Conservation (phyloP, 441 rosid genomes). For the Iberis amara region DNA sequence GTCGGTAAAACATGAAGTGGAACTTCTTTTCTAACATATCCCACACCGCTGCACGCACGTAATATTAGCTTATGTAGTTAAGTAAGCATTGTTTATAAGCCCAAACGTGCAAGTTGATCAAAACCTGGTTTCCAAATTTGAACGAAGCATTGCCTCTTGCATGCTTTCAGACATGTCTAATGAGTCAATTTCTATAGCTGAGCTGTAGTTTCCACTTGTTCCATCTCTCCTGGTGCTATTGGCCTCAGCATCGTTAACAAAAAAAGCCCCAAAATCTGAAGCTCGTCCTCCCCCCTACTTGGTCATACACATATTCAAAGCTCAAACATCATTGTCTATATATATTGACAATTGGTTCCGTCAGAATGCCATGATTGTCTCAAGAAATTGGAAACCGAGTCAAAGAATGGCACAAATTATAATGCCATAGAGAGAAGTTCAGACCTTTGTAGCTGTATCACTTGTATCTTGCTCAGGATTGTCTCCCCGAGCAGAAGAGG, state of each 20-base stretch:
- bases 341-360: constrained; percentile 1
- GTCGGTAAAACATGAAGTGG: constrained; percentile 75
- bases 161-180: constrained; percentile 96
- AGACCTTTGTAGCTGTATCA: constrained; percentile 62
- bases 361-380: not conserved
- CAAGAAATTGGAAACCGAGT: no score
- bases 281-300: constrained; percentile 54
- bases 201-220: constrained; percentile 36
- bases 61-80: not conserved
- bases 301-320: constrained; percentile 26
- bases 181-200: constrained; percentile 53
- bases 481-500: constrained; percentile 44
- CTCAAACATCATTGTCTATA: constrained; percentile 5
- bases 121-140: constrained; percentile 90
- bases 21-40: constrained; percentile 74
- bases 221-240: constrained; percentile 44
- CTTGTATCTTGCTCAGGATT: constrained; percentile 60
- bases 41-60: constrained; percentile 57
- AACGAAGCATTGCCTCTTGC: constrained; percentile 96
- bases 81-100: not conserved
- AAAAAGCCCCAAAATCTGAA: constrained; percentile 68
- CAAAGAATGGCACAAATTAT: no score
- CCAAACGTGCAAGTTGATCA: not conserved
- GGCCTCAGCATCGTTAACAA: constrained; percentile 56
- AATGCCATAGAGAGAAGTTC: not conserved